A percentile compares a stretch with the other conserved stretches of the same genome.
Conservation (phyloP, 257 asterid species). For the Nicotiana undulata region DNA sequence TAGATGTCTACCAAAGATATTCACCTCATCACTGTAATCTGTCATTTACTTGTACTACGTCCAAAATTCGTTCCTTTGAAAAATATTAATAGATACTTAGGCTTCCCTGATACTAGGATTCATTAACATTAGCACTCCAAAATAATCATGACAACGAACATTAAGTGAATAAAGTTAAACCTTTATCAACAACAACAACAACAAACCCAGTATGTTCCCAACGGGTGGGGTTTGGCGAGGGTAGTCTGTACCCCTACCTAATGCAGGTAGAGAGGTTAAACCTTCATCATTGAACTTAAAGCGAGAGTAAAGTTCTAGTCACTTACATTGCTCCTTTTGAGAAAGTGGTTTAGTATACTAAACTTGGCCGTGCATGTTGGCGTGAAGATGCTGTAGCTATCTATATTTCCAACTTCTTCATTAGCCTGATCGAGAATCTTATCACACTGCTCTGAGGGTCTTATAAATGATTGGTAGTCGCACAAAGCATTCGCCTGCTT, state of each 20-base stretch:
- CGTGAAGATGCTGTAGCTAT: slow-evolving; percentile 81
- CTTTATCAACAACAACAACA: too few species aligned
- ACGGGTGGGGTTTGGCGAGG: too few species aligned
- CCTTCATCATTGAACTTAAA: not conserved
- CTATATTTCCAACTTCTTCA: slow-evolving; percentile 77
- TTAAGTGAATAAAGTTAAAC: not conserved
- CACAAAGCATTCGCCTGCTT: slow-evolving; percentile 59
- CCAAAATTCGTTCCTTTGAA: too few species aligned
- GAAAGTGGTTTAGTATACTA: slow-evolving; percentile 28
- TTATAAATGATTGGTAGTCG: slow-evolving; percentile 47
- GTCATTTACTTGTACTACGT: too few species aligned
- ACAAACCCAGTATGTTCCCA: too few species aligned
- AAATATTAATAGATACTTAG: too few species aligned
- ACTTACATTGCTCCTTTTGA: slow-evolving; percentile 52
- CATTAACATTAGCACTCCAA: not conserved
- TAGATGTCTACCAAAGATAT: too few species aligned
- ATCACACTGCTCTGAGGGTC: slow-evolving; percentile 37
- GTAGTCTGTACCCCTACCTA: too few species aligned
- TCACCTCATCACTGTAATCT: too few species aligned
- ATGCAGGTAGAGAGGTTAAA: too few species aligned
- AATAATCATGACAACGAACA: not conserved
- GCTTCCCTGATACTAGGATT: not conserved
- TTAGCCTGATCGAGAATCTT: slow-evolving; percentile 46
- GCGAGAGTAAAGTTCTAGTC: not conserved
- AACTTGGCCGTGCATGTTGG: slow-evolving; percentile 71